A percentile compares a stretch with the other conserved stretches of the same genome.
Conservation (phyloP, 2,329 filamentous ascomycete genomes). For the Nectriaceae sp. region DNA sequence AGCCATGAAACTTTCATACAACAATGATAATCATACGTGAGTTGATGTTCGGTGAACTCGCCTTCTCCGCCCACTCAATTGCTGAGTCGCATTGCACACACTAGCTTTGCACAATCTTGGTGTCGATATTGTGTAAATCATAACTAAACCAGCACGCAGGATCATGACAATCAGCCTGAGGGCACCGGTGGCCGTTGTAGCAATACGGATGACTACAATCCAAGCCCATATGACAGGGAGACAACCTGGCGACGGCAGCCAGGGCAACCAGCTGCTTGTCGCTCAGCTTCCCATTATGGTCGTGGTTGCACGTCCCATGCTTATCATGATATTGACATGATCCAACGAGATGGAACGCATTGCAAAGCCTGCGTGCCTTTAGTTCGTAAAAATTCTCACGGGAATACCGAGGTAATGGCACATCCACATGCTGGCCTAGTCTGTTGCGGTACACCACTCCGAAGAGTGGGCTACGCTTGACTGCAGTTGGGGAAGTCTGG, state of each 20-base stretch:
- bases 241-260: conserved; percentile 31
- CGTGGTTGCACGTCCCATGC: conserved; percentile 29
- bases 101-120: no score
- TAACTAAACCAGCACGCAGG: conserved; percentile 17
- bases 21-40: no score
- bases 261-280: conserved; percentile 27
- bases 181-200: conserved; percentile 23
- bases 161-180: conserved; percentile 11
- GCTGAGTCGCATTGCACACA: no score
- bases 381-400: conserved; percentile 21
- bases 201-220: conserved; percentile 27
- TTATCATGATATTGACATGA: conserved; percentile 17
- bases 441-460: conserved; percentile 20
- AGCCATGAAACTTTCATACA: no score
- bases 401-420: conserved; percentile 18
- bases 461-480: no score
- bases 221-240: conserved; percentile 28
- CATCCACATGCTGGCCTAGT: conserved; percentile 33
- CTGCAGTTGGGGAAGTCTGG: not conserved
- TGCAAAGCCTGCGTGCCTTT: conserved; percentile 35
- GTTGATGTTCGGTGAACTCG: no score
- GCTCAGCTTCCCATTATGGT: conserved; percentile 26
- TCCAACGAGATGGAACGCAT: conserved; percentile 33
- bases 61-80: no score
- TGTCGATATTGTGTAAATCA: conserved; percentile 21